Base-by-base conservation (phyloP, 2,329 filamentous ascomycete species). In the Colletotrichum lini region DNA sequence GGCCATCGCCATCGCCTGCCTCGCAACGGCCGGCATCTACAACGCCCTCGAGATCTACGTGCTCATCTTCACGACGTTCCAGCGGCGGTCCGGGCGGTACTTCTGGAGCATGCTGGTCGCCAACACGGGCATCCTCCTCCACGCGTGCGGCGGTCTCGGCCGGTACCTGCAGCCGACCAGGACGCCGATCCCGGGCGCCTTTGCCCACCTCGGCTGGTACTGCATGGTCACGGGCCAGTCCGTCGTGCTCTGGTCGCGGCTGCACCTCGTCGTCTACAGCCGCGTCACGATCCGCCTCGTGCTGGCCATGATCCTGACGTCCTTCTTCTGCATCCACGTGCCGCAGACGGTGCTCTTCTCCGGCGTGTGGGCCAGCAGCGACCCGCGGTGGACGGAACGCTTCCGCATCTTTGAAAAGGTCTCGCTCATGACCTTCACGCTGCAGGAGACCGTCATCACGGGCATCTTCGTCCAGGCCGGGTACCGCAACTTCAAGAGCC, bases 371-470 rank as follows among this genome's bases (percentile, higher is more conserved):
- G 80, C 81, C 0, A 77, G 82, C 6, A 68, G 71, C 56, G 77
- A 78, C 2, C 78, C 80, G 75, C 44, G 67, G 7, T 65, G 70
- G 58, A 45, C 54, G 3, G 26, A 71, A 26, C 65, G 54, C 40
- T 88, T 87, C 72, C 82, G 82, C 15, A 75, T 86, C 62, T 79
- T 87, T 80, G 88, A 90, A 74, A 86, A 86, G 76, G 82, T 89
- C 21, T 87, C 89, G 73, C 85, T 89, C 77, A 87, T 85, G 9
- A 80, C 86, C 4, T 89, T 90, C 75, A 88, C 85, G 73, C 64
- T 89, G 15, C 88, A 90, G 74, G 88, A 90, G 67, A 82, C 85
- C 63, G 80, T 88, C 72, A 83, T 89, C 52, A 89, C 87, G 0
- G 80, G 81, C 1, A 70, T 73, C 1, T 68, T 72, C 4, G 66